Base-by-base conservation (phyloP, 768 basidiomycete species). In the Dioszegia aurantiaca region DNA sequence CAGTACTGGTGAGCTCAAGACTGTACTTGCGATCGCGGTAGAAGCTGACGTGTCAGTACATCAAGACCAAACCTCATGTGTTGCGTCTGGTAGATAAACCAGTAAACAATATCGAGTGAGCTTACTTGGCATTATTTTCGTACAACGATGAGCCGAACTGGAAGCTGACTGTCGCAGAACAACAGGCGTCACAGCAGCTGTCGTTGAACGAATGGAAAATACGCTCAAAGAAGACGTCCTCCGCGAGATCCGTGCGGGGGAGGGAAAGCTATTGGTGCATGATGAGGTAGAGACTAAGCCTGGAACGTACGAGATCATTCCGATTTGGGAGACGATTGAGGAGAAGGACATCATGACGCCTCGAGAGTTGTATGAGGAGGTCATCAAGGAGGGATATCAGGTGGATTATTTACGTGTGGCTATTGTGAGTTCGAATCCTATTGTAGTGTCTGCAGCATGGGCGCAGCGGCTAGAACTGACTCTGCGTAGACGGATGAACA, bases 281-380 rank as follows among this genome's bases (percentile, higher is more conserved):
- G 94, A 98, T 67, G 94, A 99, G 78, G 84, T 95, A 5, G 93
- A 95, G 75, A 92, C 94, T 55, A 82, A 87, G 37, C 89, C 92
- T 1, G 93, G 93, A 1, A 82, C 84, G 0, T 98, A 91, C 77
- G 82, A 86, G 10, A 88, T 99, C 63, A 86, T 95, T 36, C 93
- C 95, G 0, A 85, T 92, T 46, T 99, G 93, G 94, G 93, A 97
- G 77, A 85, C 84, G 1, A 86, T 94, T 2, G 79, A 82, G 27
- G 70, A 70, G 40, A 59, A 68, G 11, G 77, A 78, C 21, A 68
- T 78, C 11, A 68, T 70, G 70, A 78, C 77, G 0, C 77, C 77
- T 1, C 36, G 51, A 19, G 77, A 78, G 58, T 58, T 78, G 36
- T 78, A 78, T 52, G 70, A 76, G 41, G 60, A 65, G 21, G 73